These are phyloP conservation scores for Ganoderma lingzhi DNA, from an alignment of 1,284 basidiomycete species.

Conservation along the genomic window DNA sequence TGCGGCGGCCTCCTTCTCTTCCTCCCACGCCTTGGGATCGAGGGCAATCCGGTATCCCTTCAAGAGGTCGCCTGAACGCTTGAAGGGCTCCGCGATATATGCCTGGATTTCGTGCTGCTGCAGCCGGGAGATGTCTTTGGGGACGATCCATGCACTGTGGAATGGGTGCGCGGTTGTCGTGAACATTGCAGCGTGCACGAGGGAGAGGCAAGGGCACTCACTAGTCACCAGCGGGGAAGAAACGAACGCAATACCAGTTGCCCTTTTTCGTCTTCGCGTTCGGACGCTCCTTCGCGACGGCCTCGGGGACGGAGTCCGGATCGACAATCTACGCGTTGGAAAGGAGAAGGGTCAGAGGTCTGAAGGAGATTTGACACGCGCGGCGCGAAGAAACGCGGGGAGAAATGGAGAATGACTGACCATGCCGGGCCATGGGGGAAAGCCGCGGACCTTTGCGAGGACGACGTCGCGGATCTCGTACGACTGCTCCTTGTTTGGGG, in stretches of 20 bases:
- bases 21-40: slow-evolving; percentile 83
- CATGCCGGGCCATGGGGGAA: slow-evolving; percentile 92
- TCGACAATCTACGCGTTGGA: slow-evolving; percentile 71
- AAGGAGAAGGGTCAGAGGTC: slow-evolving; percentile 16
- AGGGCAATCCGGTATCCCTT: slow-evolving; percentile 86
- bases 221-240: slow-evolving; percentile 94
- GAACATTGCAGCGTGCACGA: slow-evolving; percentile 9
- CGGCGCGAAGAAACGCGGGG: slow-evolving; percentile 31
- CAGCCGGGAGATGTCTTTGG: slow-evolving; percentile 86
- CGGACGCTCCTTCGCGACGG: slow-evolving; percentile 76
- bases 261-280: slow-evolving; percentile 65
- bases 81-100: slow-evolving; percentile 80
- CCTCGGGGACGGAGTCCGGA: slow-evolving; percentile 65
- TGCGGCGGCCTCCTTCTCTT: slow-evolving; percentile 56
- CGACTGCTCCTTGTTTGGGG: slow-evolving; percentile 50
- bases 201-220: slow-evolving; percentile 53
- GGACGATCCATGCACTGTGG: slow-evolving; percentile 83
- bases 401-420: slow-evolving; percentile 53
- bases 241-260: slow-evolving; percentile 80
- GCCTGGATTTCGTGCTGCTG: slow-evolving; percentile 84
- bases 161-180: not conserved
- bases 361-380: slow-evolving; percentile 6
- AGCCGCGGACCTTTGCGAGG: slow-evolving; percentile 93
- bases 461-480: slow-evolving; percentile 83
- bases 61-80: slow-evolving; percentile 80